These are phyloP conservation scores for Cercospora sp. DNA, from an alignment of 2,329 filamentous ascomycete genomes.

Conservation along the genomic window DNA sequence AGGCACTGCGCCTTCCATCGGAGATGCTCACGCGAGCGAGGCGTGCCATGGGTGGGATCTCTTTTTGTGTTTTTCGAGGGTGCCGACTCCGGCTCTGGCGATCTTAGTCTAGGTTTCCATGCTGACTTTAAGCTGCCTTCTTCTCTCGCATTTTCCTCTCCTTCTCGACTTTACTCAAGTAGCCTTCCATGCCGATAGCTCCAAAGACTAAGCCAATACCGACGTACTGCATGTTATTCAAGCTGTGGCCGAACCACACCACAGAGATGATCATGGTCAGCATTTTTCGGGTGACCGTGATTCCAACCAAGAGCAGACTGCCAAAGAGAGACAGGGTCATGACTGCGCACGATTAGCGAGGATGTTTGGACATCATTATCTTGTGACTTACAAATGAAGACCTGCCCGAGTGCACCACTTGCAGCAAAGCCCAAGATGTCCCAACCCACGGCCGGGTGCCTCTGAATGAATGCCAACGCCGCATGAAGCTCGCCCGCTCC, in stretches of 20 bases:
- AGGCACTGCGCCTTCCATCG: neutral
- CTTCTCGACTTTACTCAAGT: constrained; percentile 81
- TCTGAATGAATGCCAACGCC: constrained; percentile 77
- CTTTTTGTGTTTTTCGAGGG: neutral
- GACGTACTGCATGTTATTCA: constrained; percentile 88
- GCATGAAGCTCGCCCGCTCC: constrained; percentile 73
- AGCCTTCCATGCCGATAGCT: constrained; percentile 86
- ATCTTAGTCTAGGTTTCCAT: neutral
- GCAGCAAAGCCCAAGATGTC: constrained; percentile 87
- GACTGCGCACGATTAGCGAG: constrained; percentile 24
- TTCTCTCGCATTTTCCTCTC: constrained; percentile 70
- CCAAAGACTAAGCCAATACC: constrained; percentile 92
- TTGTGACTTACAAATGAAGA: constrained; percentile 72
- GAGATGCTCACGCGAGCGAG: neutral
- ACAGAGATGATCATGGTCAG: constrained; percentile 98
- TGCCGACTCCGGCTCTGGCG: neutral
- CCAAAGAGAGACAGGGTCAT: constrained; percentile 85
- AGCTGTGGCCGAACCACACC: constrained; percentile 85
- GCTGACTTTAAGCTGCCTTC: constrained; percentile 25
- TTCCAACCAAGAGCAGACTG: constrained; percentile 86
- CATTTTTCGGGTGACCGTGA: constrained; percentile 98
- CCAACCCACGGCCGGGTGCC: constrained; percentile 77
- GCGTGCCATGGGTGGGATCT: neutral
- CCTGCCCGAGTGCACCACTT: constrained; percentile 88
- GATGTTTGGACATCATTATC: neutral